phyloP scores from a whole-genome alignment of 768 basidiomycete species.

The Naganishia onofrii region DNA sequence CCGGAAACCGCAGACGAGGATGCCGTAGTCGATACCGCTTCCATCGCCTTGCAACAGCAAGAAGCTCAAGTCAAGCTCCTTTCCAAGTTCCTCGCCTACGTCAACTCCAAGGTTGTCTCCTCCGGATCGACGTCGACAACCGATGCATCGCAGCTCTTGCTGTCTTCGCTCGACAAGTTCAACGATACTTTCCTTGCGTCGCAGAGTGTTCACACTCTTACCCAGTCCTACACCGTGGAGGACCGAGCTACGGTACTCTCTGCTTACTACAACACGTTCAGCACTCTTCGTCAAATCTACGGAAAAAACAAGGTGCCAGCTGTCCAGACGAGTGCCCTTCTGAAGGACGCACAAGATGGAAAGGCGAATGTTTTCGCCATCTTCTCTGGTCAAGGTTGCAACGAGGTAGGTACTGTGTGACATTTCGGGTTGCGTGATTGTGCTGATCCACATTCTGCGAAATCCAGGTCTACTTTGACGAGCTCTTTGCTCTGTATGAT shows the following conservation, averaged over 20 bases:
- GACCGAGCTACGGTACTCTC: slow-evolving; percentile 72
- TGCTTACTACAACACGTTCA: slow-evolving; percentile 74
- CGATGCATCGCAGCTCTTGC: slow-evolving; percentile 58
- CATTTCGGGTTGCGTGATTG: background rate
- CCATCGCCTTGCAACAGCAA: slow-evolving; percentile 56
- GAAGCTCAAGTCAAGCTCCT: slow-evolving; percentile 74
- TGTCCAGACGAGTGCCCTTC: slow-evolving; percentile 54
- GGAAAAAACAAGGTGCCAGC: slow-evolving; percentile 56
- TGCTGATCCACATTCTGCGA: background rate
- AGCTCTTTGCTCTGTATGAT: slow-evolving; percentile 84
- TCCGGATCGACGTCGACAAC: slow-evolving; percentile 57
- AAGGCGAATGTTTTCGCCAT: slow-evolving; percentile 70
- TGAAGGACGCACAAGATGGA: slow-evolving; percentile 49
- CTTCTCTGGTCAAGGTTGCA: slow-evolving; percentile 96
- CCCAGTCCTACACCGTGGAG: slow-evolving; percentile 70
- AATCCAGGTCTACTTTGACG: slow-evolving; percentile 80
- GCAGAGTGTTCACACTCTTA: slow-evolving; percentile 77
- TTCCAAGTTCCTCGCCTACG: slow-evolving; percentile 76
- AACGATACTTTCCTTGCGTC: slow-evolving; percentile 67
- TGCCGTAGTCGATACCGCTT: slow-evolving; percentile 38
- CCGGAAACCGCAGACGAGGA: slow-evolving; percentile 60
- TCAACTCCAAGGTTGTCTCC: slow-evolving; percentile 61
- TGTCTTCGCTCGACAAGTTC: slow-evolving; percentile 74
- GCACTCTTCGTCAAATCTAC: slow-evolving; percentile 62
- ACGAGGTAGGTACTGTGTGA: slow-evolving; percentile 60